Base-by-base conservation (phyloP, 345 rosid genomes). In the Melaleuca quinquenervia region DNA sequence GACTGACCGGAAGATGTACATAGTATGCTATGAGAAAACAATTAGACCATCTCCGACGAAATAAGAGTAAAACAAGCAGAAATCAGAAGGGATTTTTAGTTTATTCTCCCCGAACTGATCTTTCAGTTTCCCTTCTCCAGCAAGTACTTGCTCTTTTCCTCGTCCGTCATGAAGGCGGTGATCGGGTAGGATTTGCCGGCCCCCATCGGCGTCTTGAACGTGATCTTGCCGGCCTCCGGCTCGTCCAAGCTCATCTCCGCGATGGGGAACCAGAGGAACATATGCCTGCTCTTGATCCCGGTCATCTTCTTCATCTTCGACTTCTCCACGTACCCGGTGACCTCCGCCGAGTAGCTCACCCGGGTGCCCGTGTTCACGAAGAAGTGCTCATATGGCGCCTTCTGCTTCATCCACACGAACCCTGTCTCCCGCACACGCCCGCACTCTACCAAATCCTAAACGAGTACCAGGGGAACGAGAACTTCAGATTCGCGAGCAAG, bases 151-250 rank as follows among this genome's bases (percentile, higher is more conserved):
- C 89, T 85, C 88, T 92, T 89, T 88, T 94, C 96, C 84, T 95
- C 99, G 5, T 94, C 98, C 2, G 92, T 91, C 93, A 94, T 89
- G 86, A 97, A 97, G 51, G 96, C 93, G 5, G 95, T 88, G 80
- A 92, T 80, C 1, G 93, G 98, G 82, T 93, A 97, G 16, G 98
- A 91, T 90, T 90, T 97, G 27, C 97, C 98, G 20, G 96, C 89
- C 64, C 99, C 99, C 98, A 96, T 88, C 3, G 99, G 98, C 83
- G 99, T 97, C 87, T 91, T 96, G 93, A 97, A 97, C 48, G 82
- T 6, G 50, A 97, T 91, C 88, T 94, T 97, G 44, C 84, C 48
- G 44, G 50, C 90, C 84, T 85, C 90, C 85, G 8, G 90, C 18
- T 95, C 89, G 2, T 93, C 95, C 49, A 94, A 89, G 87, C 91